Conservation (phyloP, 2,329 filamentous ascomycete species). For the Hymenotorrendiella dingleyae region DNA sequence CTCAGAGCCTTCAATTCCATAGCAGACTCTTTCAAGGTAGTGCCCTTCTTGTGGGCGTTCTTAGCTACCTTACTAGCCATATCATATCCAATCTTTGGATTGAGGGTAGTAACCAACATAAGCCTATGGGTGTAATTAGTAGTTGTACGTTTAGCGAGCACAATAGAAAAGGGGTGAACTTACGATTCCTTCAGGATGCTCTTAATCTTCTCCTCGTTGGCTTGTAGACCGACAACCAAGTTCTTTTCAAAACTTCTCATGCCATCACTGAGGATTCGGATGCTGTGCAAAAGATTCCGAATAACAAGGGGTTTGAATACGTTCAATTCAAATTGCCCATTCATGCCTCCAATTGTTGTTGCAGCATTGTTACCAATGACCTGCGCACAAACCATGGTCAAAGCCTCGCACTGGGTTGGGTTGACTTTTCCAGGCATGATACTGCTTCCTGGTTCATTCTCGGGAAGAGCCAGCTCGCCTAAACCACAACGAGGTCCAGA, state of each 20-base stretch:
- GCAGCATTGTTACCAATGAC: slow-evolving; percentile 97
- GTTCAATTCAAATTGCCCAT: slow-evolving; percentile 97
- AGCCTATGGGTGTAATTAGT: slow-evolving; percentile 50
- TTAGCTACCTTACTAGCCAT: slow-evolving; percentile 97
- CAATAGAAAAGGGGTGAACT: slow-evolving; percentile 32
- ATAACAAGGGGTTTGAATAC: slow-evolving; percentile 98
- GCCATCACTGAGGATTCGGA: slow-evolving; percentile 79
- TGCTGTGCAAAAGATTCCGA: slow-evolving; percentile 88
- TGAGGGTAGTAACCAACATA: slow-evolving; percentile 97
- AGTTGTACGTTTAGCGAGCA: slow-evolving; percentile 2
- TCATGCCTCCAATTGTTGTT: slow-evolving; percentile 89
- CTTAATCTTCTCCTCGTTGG: slow-evolving; percentile 88
- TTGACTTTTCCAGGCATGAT: slow-evolving; percentile 99
- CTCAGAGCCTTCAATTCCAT: slow-evolving; percentile 88
- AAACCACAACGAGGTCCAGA: slow-evolving; percentile 93
- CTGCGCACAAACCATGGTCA: slow-evolving; percentile 97
- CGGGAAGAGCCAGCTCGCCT: slow-evolving; percentile 85
- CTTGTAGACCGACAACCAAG: slow-evolving; percentile 78
- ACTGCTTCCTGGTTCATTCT: slow-evolving; percentile 95
- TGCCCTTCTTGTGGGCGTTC: slow-evolving; percentile 97
- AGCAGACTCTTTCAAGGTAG: slow-evolving; percentile 88
- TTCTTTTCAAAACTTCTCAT: slow-evolving; percentile 97
- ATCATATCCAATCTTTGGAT: slow-evolving; percentile 95
- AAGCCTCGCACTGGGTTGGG: slow-evolving; percentile 93
- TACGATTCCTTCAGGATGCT: slow-evolving; percentile 92